phyloP scores from a whole-genome alignment of 306 rosid genomes.

The Dalbergia oliveri region DNA sequence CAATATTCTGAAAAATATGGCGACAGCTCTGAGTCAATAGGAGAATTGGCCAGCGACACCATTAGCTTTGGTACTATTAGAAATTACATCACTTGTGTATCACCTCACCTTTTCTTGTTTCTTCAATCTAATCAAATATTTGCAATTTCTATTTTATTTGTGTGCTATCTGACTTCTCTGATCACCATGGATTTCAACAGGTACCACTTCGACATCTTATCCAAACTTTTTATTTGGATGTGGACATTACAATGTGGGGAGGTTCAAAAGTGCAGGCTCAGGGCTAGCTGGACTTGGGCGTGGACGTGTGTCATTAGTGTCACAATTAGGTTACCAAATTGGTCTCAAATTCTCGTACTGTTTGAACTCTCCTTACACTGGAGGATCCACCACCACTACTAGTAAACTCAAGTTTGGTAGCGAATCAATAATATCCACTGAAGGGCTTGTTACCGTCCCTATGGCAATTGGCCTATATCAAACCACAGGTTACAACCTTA shows the following conservation, averaged over 20 bases:
- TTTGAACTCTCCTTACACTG: background rate
- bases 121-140: too few relatives aligned
- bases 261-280: background rate
- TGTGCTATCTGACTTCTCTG: too few relatives aligned
- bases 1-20: background rate
- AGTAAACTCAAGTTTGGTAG: slow-evolving; percentile 19
- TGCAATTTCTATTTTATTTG: too few relatives aligned
- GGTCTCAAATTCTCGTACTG: slow-evolving; percentile 32
- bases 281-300: slow-evolving; percentile 34
- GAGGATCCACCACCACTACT: background rate
- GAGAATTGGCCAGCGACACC: slow-evolving; percentile 10
- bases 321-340: background rate
- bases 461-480: background rate
- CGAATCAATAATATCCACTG: background rate
- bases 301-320: slow-evolving; percentile 30
- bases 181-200: background rate
- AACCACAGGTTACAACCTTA: background rate
- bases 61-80: background rate
- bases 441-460: slow-evolving; percentile 10
- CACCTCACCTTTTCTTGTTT: too few relatives aligned
- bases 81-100: too few relatives aligned
- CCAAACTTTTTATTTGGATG: background rate
- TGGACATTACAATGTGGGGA: background rate
- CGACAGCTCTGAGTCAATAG: background rate
- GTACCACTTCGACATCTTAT: background rate